A percentile compares a stretch with the other conserved stretches of the same genome.
phyloP scores from a whole-genome alignment of 768 basidiomycete species.

The Pleurotus pulmonarius region DNA sequence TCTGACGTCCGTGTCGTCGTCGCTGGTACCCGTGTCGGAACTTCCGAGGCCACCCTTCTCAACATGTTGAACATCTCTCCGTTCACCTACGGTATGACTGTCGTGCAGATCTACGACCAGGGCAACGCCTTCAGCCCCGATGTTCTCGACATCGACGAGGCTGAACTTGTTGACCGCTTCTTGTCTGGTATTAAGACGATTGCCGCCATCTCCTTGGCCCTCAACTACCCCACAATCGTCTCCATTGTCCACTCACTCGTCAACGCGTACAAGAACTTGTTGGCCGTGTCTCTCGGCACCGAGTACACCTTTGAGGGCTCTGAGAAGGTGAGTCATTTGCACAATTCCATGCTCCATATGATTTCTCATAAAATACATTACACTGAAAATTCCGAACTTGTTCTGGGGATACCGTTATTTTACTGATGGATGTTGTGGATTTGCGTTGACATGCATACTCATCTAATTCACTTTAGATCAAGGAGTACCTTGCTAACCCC shows the following conservation, averaged over 20 bases:
- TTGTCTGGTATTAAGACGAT: slow-evolving; percentile 91
- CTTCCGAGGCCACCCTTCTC: slow-evolving; percentile 95
- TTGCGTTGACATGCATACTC: slow-evolving; percentile 9
- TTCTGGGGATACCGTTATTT: slow-evolving; percentile 29
- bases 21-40: slow-evolving; percentile 89
- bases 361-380: slow-evolving; percentile 34
- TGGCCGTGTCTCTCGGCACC: slow-evolving; percentile 84
- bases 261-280: slow-evolving; percentile 98
- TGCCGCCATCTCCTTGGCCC: slow-evolving; percentile 91
- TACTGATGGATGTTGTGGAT: slow-evolving; percentile 13
- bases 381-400: slow-evolving; percentile 89
- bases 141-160: slow-evolving; percentile 92
- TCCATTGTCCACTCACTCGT: slow-evolving; percentile 94
- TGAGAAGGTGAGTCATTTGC: slow-evolving; percentile 67
- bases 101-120: slow-evolving; percentile 93
- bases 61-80: slow-evolving; percentile 99
- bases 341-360: slow-evolving; percentile 20
- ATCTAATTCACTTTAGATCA: slow-evolving; percentile 52
- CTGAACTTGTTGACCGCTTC: slow-evolving; percentile 90
- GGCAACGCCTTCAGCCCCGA: slow-evolving; percentile 89
- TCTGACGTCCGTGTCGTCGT: slow-evolving; percentile 93
- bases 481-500: slow-evolving; percentile 96
- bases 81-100: slow-evolving; percentile 99
- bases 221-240: slow-evolving; percentile 94
- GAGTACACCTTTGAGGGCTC: slow-evolving; percentile 94